Base-by-base conservation (phyloP, 768 basidiomycete genomes). In the Ramaria sp. region DNA sequence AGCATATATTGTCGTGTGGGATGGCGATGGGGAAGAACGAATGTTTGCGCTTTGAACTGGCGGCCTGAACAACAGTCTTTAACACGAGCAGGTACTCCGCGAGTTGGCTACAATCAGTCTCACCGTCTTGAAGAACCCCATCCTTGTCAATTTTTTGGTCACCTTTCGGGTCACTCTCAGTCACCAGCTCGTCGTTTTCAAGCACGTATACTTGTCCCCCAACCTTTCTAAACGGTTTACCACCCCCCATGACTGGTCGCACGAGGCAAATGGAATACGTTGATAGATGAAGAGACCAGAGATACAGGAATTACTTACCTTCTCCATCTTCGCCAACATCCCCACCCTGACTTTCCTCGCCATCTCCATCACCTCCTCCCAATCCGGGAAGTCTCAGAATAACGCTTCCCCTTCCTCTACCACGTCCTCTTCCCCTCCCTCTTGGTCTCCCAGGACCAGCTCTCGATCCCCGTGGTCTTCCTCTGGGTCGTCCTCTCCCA, bases 1-100 rank as follows among this genome's bases (percentile, higher is more conserved):
- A 98, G 86, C 80, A 96, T 88, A 70, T 96, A 99, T 57, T 81
- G 75, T 43, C 85, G 78, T 25, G 88, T 78, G 8, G 91, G 83
- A 62, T 97, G 83, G 20, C 95, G 81, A 54, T 81, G 81, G 0
- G 90, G 86, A 5, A 93, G 79, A n/a, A 77, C 69, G 65, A 99
- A 98, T 1, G 94, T 96, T 27, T 79, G 71, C 1, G 92, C 83
- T 67, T 94, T 95, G 75, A 91, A 96, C 53, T 78, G 74, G 37
- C 95, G 82, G 49, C 85, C 94, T 96, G 60, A 16, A 34, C 39
- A 8, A 9, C 13, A 13, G 7, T 34, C 13, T 2, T 13, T 45
- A 50, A 30, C 16, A 15, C 18, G 3, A 18, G 28, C 27, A 56
- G 39, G 22, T 1, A 41, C 8, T n/a, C n/a, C 16, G 43, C 52